Conservation (phyloP, 176 grass and related monocot genomes). For the Juncus inflexus region DNA sequence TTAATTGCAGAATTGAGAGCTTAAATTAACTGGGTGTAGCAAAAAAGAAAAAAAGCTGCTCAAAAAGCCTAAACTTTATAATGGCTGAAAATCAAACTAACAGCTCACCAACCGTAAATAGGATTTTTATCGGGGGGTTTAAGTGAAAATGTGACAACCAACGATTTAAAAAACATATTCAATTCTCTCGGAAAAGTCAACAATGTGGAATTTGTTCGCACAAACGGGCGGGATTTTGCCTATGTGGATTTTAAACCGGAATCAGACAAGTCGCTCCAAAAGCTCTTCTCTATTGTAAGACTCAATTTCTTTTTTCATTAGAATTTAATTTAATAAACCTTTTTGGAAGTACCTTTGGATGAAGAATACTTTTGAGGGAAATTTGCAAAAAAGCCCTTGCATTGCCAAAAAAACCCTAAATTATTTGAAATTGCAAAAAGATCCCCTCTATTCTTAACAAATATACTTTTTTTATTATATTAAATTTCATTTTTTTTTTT, state of each 20-base stretch:
- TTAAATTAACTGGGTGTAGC: too few relatives aligned
- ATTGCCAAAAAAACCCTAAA: too few relatives aligned
- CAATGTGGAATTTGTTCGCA: slow-evolving; percentile 61
- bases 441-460: neutral
- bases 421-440: too few relatives aligned
- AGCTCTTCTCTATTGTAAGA: slow-evolving; percentile 72
- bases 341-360: neutral
- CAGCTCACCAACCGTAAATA: neutral
- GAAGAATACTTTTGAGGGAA: neutral
- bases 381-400: too few relatives aligned
- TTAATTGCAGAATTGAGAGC: too few relatives aligned
- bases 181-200: slow-evolving; percentile 41
- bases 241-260: slow-evolving; percentile 79
- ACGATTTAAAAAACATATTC: slow-evolving; percentile 57
- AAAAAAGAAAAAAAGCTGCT: too few relatives aligned
- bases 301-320: neutral
- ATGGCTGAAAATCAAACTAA: neutral
- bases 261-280: slow-evolving; percentile 62
- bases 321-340: neutral
- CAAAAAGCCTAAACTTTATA: too few relatives aligned
- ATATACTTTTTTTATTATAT: neutral
- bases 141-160: slow-evolving; percentile 37
- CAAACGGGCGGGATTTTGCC: slow-evolving; percentile 60
- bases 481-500: neutral
- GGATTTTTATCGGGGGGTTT: slow-evolving; percentile 75